These are phyloP conservation scores for Boletus patriciae DNA, from an alignment of 768 basidiomycete genomes.

Conservation along the genomic window DNA sequence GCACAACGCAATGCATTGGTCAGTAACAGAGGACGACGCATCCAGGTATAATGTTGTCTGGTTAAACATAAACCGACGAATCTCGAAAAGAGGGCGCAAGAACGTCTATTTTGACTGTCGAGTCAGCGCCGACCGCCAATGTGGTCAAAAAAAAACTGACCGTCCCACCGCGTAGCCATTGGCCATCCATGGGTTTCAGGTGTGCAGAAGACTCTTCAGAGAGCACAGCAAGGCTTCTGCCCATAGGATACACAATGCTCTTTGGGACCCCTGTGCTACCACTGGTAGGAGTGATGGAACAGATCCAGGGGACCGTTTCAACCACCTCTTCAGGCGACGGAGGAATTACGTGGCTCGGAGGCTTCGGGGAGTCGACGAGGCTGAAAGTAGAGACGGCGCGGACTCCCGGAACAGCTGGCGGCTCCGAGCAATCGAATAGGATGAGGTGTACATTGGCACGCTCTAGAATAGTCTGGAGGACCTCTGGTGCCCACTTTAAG, in stretches of 20 bases:
- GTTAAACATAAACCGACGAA: constrained; percentile 35
- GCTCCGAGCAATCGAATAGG: constrained; percentile 20
- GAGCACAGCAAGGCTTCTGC: constrained; percentile 23
- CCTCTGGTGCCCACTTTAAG: constrained; percentile 31
- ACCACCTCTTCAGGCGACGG: constrained; percentile 24
- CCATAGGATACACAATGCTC: constrained; percentile 35
- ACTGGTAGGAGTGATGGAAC: constrained; percentile 29
- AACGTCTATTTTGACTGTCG: constrained; percentile 21
- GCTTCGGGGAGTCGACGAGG: constrained; percentile 10
- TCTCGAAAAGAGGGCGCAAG: constrained; percentile 32
- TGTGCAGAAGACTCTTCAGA: constrained; percentile 31
- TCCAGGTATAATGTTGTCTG: constrained; percentile 33
- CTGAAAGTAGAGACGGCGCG: constrained; percentile 19
- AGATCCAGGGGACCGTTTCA: constrained; percentile 23
- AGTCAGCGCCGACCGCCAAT: constrained; percentile 2
- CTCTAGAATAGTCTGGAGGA: constrained; percentile 24
- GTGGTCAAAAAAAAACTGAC: constrained; percentile 7
- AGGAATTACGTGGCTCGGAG: constrained; percentile 8
- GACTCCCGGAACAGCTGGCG: constrained; percentile 10
- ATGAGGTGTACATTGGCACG: constrained; percentile 25
- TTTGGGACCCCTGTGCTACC: constrained; percentile 35
- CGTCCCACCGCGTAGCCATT: constrained; percentile 35
- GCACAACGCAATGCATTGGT: constrained; percentile 25
- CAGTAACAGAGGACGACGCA: constrained; percentile 27
- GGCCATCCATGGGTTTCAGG: constrained; percentile 29